Conservation (phyloP, 306 rosid genomes). For the Mimosa bimucronata region DNA sequence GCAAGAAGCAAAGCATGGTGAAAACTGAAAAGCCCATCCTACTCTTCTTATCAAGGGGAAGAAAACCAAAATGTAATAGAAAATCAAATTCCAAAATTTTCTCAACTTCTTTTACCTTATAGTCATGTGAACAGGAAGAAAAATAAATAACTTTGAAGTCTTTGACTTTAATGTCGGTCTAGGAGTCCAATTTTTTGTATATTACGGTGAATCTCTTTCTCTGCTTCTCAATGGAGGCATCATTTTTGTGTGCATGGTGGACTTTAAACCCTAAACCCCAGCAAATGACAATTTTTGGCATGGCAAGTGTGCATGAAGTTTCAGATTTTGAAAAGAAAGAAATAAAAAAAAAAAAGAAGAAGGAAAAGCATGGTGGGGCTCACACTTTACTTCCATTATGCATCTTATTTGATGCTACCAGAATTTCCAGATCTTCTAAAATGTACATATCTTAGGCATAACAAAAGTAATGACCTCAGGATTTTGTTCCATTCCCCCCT, state of each 20-base stretch:
- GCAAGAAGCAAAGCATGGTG: conserved; percentile 20
- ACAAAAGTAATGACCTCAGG: conserved; percentile 30
- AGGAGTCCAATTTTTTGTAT: neutral
- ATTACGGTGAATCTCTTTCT: conserved; percentile 14
- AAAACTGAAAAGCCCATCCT: neutral
- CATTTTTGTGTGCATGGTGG: neutral
- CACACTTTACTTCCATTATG: conserved; percentile 38
- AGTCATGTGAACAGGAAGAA: conserved; percentile 10
- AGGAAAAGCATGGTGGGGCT: conserved; percentile 26
- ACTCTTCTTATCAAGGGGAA: conserved; percentile 13
- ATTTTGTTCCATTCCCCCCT: conserved; percentile 19
- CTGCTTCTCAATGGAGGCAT: conserved; percentile 14
- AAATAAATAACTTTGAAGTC: neutral
- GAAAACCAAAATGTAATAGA: neutral
- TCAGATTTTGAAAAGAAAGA: neutral
- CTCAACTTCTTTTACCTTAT: neutral
- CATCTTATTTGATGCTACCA: conserved; percentile 24
- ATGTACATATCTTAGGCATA: conserved; percentile 2
- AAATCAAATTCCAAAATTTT: neutral
- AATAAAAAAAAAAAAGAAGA: neutral
- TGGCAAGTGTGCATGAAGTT: neutral
- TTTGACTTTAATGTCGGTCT: neutral
- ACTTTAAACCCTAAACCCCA: conserved; percentile 38
- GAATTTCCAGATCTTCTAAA: conserved; percentile 20
- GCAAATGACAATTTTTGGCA: conserved; percentile 6